These are phyloP conservation scores for Neohortaea acidophila DNA, from an alignment of 495 filamentous ascomycete genomes.

Conservation along the genomic window DNA sequence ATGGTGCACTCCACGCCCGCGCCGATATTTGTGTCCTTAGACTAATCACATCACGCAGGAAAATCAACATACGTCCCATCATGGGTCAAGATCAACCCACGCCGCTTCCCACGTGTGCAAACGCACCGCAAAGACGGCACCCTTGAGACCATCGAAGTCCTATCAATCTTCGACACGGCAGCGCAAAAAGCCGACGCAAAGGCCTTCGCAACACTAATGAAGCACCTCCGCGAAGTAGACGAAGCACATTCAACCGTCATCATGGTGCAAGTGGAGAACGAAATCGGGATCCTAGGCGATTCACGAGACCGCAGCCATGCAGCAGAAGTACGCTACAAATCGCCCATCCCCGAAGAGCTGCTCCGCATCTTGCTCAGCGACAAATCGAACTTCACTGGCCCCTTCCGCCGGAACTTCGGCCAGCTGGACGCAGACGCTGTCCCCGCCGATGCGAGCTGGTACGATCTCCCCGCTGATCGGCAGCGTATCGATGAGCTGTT, in stretches of 20 bases:
- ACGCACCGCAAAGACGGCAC: slow-evolving; percentile 1
- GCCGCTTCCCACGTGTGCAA: slow-evolving; percentile 2
- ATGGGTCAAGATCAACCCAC: slow-evolving; percentile 33
- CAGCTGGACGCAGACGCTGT: no score
- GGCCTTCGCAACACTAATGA: slow-evolving; percentile 29
- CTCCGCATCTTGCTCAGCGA: slow-evolving; percentile 28
- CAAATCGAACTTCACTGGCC: no score
- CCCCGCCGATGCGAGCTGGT: no score
- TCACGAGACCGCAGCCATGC: slow-evolving; percentile 29
- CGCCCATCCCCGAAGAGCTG: slow-evolving; percentile 27
- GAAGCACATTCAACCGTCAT: slow-evolving; percentile 29
- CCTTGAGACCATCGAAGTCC: slow-evolving; percentile 2
- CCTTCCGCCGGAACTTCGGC: no score
- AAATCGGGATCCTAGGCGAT: slow-evolving; percentile 32
- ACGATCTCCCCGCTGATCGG: slow-evolving; percentile 29
- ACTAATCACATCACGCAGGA: background rate
- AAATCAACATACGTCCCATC: slow-evolving; percentile 28
- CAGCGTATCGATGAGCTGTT: slow-evolving; percentile 34
- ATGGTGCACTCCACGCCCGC: slow-evolving; percentile 24
- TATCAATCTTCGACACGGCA: slow-evolving; percentile 19
- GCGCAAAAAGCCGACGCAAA: slow-evolving; percentile 25
- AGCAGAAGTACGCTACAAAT: slow-evolving; percentile 26
- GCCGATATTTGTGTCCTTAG: no score
- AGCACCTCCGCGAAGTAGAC: slow-evolving; percentile 30
- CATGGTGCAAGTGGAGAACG: slow-evolving; percentile 41